Evolutionary conservation across 768 basidiomycete genomes (phyloP).

Genomic region (Russula dissimulans): DNA sequence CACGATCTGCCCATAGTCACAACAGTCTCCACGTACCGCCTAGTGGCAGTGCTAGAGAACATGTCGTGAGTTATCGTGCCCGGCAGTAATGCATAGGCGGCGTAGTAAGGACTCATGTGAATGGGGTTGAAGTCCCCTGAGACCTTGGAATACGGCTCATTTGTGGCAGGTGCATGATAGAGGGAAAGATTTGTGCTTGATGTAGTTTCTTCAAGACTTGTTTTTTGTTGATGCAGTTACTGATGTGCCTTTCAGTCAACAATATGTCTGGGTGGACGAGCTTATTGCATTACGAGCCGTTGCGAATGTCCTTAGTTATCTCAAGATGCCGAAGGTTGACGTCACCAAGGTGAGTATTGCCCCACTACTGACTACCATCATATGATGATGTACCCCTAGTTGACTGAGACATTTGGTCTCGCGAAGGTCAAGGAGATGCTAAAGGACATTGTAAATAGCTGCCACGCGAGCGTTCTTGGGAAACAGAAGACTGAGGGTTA

Average conservation of each 20-base stretch:
- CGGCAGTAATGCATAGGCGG: constrained; percentile 85
- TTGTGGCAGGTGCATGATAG: constrained; percentile 81
- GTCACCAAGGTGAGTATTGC: constrained; percentile 56
- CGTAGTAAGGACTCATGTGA: constrained; percentile 96
- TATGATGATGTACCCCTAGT: too few species aligned
- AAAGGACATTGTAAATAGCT: constrained; percentile 80
- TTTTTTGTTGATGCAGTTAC: too few species aligned
- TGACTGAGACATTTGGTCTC: constrained; percentile 81
- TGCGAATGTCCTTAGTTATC: constrained; percentile 92
- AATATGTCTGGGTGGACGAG: constrained; percentile 99
- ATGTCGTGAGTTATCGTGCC: constrained; percentile 97
- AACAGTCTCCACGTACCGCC: constrained; percentile 85
- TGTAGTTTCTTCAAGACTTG: too few species aligned
- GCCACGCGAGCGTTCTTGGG: constrained; percentile 63
- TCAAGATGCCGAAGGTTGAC: constrained; percentile 96
- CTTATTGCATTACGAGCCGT: constrained; percentile 86
- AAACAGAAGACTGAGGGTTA: constrained; percentile 77
- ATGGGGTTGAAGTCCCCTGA: constrained; percentile 99
- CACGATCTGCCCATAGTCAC: constrained; percentile 89
- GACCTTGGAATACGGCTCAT: constrained; percentile 90
- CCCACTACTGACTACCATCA: neutral
- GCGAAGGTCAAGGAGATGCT: constrained; percentile 98
- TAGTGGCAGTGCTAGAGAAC: constrained; percentile 92
- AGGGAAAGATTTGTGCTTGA: constrained; percentile 45
- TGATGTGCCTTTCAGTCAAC: constrained; percentile 85